Conservation (phyloP, 108 stramenopile species). For the Aureococcus anophagefferens region DNA sequence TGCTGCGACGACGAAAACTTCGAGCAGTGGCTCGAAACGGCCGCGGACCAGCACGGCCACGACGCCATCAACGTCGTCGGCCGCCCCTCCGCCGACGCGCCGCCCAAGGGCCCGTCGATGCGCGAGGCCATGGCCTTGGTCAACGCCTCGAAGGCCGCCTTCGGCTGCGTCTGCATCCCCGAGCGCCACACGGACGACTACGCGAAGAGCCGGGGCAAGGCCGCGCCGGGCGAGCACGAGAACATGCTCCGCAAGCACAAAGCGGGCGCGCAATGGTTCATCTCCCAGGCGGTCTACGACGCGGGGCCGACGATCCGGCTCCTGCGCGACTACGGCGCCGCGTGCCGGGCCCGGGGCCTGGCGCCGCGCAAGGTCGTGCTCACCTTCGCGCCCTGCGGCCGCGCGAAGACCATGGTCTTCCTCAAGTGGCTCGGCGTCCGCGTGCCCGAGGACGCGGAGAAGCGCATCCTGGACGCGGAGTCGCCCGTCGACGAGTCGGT, state of each 20-base stretch:
- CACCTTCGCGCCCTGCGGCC: slow-evolving; percentile 49
- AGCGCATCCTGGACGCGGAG: slow-evolving; percentile 28
- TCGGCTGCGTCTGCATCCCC: slow-evolving; percentile 56
- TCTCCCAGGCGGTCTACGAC: slow-evolving; percentile 51
- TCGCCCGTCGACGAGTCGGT: slow-evolving; percentile 30
- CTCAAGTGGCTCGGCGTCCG: slow-evolving; percentile 53
- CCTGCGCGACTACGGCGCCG: slow-evolving; percentile 42
- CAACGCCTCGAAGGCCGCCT: slow-evolving; percentile 4
- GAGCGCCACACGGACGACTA: slow-evolving; percentile 53
- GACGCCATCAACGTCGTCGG: slow-evolving; percentile 46
- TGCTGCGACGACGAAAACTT: slow-evolving; percentile 44
- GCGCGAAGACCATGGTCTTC: slow-evolving; percentile 49
- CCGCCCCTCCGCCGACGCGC: slow-evolving; percentile 19
- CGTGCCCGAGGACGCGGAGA: slow-evolving; percentile 43
- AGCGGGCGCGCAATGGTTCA: slow-evolving; percentile 52
- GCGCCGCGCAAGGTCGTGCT: slow-evolving; percentile 43
- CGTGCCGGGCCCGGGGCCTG: slow-evolving; percentile 33
- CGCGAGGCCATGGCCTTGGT: slow-evolving; percentile 35
- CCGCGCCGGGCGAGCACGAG: slow-evolving; percentile 41
- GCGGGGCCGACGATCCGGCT: slow-evolving; percentile 46
- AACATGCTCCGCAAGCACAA: slow-evolving; percentile 50
- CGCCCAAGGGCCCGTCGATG: slow-evolving; percentile 33
- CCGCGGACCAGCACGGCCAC: slow-evolving; percentile 28
- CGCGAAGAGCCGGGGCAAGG: slow-evolving; percentile 27
- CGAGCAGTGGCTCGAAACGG: slow-evolving; percentile 36